phyloP scores from a whole-genome alignment of 192 early-diverging fungal genomes.

The Podila clonocystis region DNA sequence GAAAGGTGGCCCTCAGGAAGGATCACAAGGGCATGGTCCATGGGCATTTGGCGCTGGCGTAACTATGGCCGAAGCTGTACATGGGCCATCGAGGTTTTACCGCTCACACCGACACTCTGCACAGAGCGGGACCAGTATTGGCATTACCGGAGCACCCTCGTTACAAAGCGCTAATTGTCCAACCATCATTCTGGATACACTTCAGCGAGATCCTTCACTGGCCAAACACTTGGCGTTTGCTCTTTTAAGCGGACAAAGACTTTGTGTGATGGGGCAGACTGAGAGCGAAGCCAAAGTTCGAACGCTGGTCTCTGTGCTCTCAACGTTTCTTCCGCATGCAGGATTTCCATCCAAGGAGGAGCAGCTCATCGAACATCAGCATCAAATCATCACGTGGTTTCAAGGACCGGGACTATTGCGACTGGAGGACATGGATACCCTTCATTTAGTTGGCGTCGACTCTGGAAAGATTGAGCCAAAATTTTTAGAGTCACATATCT shows the following conservation, averaged over 20 bases:
- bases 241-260: constrained; percentile 34
- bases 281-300: constrained; percentile 40
- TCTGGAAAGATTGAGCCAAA: constrained; percentile 43
- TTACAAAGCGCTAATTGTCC: constrained; percentile 14
- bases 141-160: constrained; percentile 3
- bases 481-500: constrained; percentile 35
- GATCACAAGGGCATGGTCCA: constrained; percentile 11
- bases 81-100: neutral
- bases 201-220: constrained; percentile 25
- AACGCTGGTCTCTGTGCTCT: constrained; percentile 19
- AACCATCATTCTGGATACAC: constrained; percentile 26
- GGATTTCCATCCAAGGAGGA: constrained; percentile 44
- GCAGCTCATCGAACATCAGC: constrained; percentile 47
- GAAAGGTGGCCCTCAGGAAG: constrained; percentile 17
- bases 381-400: constrained; percentile 32
- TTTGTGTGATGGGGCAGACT: constrained; percentile 37
- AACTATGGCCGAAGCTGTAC: constrained; percentile 6
- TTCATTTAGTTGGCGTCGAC: constrained; percentile 32
- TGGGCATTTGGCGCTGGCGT: constrained; percentile 39
- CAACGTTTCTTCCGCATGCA: constrained; percentile 34
- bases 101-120: constrained; percentile 25
- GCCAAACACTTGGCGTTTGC: constrained; percentile 41
- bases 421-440: constrained; percentile 37
- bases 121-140: constrained; percentile 34
- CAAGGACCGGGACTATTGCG: constrained; percentile 26